These are phyloP conservation scores for Esteya vermicola DNA, from an alignment of 2,329 filamentous ascomycete genomes.

Conservation along the genomic window DNA sequence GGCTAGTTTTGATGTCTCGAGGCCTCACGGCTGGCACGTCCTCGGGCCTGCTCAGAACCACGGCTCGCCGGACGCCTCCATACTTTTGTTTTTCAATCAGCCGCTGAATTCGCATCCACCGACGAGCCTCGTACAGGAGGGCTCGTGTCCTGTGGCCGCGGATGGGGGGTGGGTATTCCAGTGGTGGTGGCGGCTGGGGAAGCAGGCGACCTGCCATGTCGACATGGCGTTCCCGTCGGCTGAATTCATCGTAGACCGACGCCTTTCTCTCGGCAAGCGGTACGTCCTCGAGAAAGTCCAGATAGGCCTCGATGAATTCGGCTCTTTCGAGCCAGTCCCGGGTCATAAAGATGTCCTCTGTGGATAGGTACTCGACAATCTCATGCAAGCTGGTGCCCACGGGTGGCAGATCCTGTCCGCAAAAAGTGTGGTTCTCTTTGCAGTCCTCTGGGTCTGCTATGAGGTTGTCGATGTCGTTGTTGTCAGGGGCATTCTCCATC, in stretches of 20 bases:
- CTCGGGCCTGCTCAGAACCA: not conserved
- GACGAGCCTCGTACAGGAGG: slow-evolving; percentile 1
- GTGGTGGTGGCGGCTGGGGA: not conserved
- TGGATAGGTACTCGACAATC: slow-evolving; percentile 29
- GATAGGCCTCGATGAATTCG: slow-evolving; percentile 22
- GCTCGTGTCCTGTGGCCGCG: not conserved
- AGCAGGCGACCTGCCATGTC: not conserved
- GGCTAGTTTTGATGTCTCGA: too few species aligned
- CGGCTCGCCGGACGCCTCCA: not conserved
- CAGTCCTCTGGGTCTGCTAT: slow-evolving; percentile 2
- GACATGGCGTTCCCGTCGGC: not conserved
- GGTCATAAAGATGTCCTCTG: slow-evolving; percentile 30
- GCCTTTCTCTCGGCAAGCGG: not conserved
- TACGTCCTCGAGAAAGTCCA: slow-evolving; percentile 18
- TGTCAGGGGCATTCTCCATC: too few species aligned
- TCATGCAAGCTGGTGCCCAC: slow-evolving; percentile 17
- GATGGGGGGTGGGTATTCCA: not conserved
- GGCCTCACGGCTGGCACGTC: not conserved
- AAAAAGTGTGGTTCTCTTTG: slow-evolving; percentile 2
- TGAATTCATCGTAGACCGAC: too few species aligned
- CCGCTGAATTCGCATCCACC: not conserved
- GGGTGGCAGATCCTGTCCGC: slow-evolving; percentile 16
- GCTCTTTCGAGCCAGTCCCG: slow-evolving; percentile 23
- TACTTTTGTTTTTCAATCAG: not conserved
- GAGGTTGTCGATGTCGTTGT: not conserved